Base-by-base conservation (phyloP, 176 grass and related monocot species). In the Ananas comosus region DNA sequence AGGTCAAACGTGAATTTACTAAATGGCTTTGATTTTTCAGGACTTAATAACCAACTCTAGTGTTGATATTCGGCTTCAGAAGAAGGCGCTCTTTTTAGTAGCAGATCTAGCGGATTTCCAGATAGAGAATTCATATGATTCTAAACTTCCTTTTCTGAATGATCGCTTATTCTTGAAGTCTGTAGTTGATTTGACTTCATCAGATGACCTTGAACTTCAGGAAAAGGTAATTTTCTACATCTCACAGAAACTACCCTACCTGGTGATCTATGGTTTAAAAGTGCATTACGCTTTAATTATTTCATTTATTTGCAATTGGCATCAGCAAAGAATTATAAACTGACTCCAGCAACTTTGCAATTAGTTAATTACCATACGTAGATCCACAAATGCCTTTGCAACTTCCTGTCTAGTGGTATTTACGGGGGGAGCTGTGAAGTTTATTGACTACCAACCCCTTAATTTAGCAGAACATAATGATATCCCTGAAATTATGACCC, bases 31-130 rank as follows among this genome's bases (percentile, higher is more conserved):
- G 13, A 11, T 64, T 78, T 83, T 89, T 33, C 85, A 97, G 93
- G 77, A 92, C 67, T 85, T 97, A 72, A 65, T 90, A 76, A 72
- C 13, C 47, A 90, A 84, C 68, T 66, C 51, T 24, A 78, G 72
- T 53, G 67, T 69, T 42, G 86, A 92, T 25, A 42, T 70, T 49
- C 77, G 80, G 65, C 80, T 92, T 81, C 79, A 83, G 65, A 92
- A 97, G 75, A 97, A 88, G 70, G 80, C 77, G 58, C 84, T 85
- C 54, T 81, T 88, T 64, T 71, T 97, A 75, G 74, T 88, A 27
- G 79, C 86, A 57, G 89, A 92, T 80, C 79, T 90, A 76, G 82
- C 89, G 18, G 87, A 92, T 50, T 88, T 83, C 88, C 80, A 97
- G 83, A 63, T 82, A 16, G 49, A 16, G 21, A 85, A 81, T 72